phyloP scores from a whole-genome alignment of 1,284 basidiomycete species.

The Tilletiopsis washingtonensis region DNA sequence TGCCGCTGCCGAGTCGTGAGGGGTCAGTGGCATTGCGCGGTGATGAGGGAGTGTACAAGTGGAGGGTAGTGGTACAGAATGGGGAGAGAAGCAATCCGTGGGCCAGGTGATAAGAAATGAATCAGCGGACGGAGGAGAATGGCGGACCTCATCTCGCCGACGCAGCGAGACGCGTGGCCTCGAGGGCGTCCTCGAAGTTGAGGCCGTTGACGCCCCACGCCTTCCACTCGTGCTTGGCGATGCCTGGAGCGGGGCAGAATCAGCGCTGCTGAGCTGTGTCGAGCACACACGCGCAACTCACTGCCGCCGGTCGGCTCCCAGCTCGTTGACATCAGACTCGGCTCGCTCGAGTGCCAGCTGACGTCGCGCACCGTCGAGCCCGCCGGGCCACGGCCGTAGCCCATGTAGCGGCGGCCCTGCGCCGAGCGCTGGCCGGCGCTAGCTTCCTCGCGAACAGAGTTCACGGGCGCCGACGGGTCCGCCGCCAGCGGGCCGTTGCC shows the following conservation, averaged over 20 bases:
- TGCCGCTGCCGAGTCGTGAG: too few relatives aligned
- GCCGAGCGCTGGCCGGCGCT: not conserved
- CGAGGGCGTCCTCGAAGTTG: slow-evolving; percentile 58
- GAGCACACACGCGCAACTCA: slow-evolving; percentile 15
- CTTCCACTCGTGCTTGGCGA: slow-evolving; percentile 87
- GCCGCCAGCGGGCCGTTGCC: slow-evolving; percentile 10
- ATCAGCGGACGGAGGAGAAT: too few relatives aligned
- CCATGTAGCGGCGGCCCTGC: not conserved
- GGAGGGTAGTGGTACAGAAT: too few relatives aligned
- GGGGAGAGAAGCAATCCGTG: too few relatives aligned
- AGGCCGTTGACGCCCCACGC: slow-evolving; percentile 64
- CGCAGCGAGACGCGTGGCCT: slow-evolving; percentile 2
- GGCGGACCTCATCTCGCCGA: too few relatives aligned
- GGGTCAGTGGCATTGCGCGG: too few relatives aligned
- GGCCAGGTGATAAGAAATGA: too few relatives aligned
- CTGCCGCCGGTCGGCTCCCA: slow-evolving; percentile 59
- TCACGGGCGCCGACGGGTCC: slow-evolving; percentile 23
- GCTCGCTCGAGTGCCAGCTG: slow-evolving; percentile 81
- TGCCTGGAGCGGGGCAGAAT: slow-evolving; percentile 14
- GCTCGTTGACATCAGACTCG: slow-evolving; percentile 79
- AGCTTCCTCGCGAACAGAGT: not conserved
- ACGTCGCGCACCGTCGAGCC: slow-evolving; percentile 68
- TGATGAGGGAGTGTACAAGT: too few relatives aligned
- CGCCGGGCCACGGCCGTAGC: not conserved
- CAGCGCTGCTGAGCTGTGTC: slow-evolving; percentile 49